Evolutionary conservation across 2,329 filamentous ascomycete genomes (phyloP), one percentile per base, ranked within the genome.

Genomic region (Clonostachys byssicola): DNA sequence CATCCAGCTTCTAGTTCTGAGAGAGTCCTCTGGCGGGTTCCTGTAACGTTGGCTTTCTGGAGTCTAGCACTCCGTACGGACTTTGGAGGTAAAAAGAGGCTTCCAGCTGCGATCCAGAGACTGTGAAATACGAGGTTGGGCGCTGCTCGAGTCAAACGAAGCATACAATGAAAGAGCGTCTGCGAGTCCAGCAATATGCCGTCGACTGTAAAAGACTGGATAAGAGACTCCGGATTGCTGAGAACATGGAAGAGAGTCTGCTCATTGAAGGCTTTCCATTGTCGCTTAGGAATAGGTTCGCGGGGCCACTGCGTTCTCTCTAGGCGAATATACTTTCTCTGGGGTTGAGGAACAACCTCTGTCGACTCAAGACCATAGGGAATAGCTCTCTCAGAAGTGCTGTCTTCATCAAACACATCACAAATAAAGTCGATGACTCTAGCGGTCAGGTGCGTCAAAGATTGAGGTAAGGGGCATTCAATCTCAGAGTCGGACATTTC

Each of bases 221-320:
- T 63, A 9, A 81, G 63, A 6, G 75, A 68, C 13, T 70, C 68
- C 2, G 81, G 78, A 43, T 81, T 74, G 53, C 80, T 81, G 43
- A 88, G 68, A 7, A 84, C 75, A 53, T 78, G 78, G 58, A 86
- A 87, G 7, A 87, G 65, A 44, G 78, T 81, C 56, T 87, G 84
- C 52, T 85, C 77, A 34, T 79, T 73, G 54, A 87, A 87, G 2
- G 71, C 58, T 51, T 74, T 78, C 79, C 83, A 86, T 7, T 46
- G 47, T 14, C 34, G 43, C 13, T 35, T 38, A 2, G 44, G 45
- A 14, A 43, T 35, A 10, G 33, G n/a, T 17, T 43, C 33, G 43
- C 34, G 39, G 8, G 12, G 17, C 18, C 42, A n/a, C 10, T 43
- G n/a, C 10, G 16, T 40, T 42, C 13, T 34, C 42, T 9, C 20